These are phyloP conservation scores for Bidens hawaiensis DNA, from an alignment of 140 eudicot genomes.

Conservation along the genomic window DNA sequence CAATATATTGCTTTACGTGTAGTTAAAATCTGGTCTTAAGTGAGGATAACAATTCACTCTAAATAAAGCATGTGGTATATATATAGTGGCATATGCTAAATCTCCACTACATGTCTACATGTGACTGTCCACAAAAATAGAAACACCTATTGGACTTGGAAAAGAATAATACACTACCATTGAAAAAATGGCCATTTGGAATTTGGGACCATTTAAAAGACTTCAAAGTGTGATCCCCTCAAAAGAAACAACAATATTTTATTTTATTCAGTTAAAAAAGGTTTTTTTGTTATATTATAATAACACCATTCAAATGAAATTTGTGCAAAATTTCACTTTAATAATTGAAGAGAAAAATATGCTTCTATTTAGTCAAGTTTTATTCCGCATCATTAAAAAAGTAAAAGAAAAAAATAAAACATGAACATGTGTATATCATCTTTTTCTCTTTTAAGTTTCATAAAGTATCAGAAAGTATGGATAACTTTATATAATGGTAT, in stretches of 20 bases:
- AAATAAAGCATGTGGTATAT: constrained; percentile 13
- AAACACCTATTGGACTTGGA: constrained; percentile 20
- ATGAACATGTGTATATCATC: constrained; percentile 18
- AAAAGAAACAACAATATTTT: constrained; percentile 20
- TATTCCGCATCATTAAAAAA: constrained; percentile 26
- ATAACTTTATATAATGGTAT: neutral
- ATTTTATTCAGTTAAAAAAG: constrained; percentile 13
- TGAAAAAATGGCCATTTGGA: constrained; percentile 25
- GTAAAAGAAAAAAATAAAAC: too few species aligned
- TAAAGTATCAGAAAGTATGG: constrained; percentile 4
- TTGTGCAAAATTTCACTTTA: constrained; percentile 21
- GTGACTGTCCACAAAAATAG: constrained; percentile 34
- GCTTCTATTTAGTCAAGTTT: constrained; percentile 23
- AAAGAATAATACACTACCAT: constrained; percentile 27
- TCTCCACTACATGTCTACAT: constrained; percentile 27
- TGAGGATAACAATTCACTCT: constrained; percentile 6
- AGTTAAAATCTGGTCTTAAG: neutral
- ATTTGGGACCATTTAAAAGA: constrained; percentile 33
- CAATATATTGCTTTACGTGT: constrained; percentile 11
- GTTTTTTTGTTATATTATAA: constrained; percentile 8
- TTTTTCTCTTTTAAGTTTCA: constrained; percentile 1
- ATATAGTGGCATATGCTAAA: constrained; percentile 24
- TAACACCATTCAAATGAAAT: constrained; percentile 15
- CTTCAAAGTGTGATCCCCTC: constrained; percentile 27
- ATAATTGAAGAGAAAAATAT: constrained; percentile 25